Evolutionary conservation across 164 flowering plant species (phyloP), one percentile per base, ranked within the genome.

Genomic region (Saururus chinensis): DNA sequence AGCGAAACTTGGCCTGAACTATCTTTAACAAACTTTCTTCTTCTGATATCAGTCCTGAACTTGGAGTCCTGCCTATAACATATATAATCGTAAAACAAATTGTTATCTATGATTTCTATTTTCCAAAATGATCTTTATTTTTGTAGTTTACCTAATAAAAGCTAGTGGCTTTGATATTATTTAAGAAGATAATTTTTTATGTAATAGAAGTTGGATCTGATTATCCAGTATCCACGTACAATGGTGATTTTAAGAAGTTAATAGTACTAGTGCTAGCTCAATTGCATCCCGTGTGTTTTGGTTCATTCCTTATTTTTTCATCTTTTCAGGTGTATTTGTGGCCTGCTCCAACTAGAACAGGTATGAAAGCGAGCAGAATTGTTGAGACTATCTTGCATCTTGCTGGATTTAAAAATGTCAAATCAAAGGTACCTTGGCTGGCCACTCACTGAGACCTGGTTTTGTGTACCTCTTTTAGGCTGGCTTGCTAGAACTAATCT

Each of bases 341-440:
- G 98, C 98, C 98, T 66, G 96, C 86, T 42, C 40, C 80, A 52
- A 85, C 96, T 45, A 67, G 56, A 60, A 79, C 88, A n/a, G 96
- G 98, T 35, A 80, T 92, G 90, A 80, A 72, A 68, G 98, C 97
- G 0, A 81, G 97, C 62, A 82, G 70, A 81, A 82, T 80, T 23
- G 92, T 89, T 61, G 70, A 86, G 76, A 76, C 81, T 23, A 76
- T 92, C 60, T 69, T 92, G 48, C 56, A 78, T 73, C 73, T 92
- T 70, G 96, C 97, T 56, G 98, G 98, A 37, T 86, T 81, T 68
- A 87, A 85, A 68, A 89, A 89, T 68, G 78, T 92, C 64, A 89
- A 89, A 67, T 88, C 96, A 13, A 89, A 92, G 98, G 98, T 92
- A 82, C 48, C 41, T 56, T 23, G 37, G 45, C 45, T 23, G 13